Base-by-base conservation (phyloP, 257 asterid species). In the Solanum ossicruentum region DNA sequence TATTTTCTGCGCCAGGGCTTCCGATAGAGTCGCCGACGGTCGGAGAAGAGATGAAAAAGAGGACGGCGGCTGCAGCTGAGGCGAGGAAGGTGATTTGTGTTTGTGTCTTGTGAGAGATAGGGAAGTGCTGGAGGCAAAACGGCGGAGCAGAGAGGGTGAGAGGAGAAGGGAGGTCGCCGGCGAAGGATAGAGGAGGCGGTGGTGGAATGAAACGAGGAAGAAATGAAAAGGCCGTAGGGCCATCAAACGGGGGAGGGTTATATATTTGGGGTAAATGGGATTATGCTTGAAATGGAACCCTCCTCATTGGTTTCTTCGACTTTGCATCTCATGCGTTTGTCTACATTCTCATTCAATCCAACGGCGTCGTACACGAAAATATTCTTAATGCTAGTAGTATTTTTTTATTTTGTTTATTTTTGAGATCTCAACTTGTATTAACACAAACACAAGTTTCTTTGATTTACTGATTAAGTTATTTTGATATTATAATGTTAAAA, bases 1-100 rank as follows among this genome's bases (percentile, higher is more conserved):
- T 32, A 95, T 93, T 93, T 93, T 95, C 90, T 95, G 98, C 49
- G 98, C 89, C 98, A 95, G 93, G 83, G 92, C 88, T 16, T 91
- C 95, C 56, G 92, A 54, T 57, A 80, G 45, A 18, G 88, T 43
- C 18, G 82, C 82, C 57, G 91, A 49, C 83, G 88, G 87, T 73
- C 58, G 88, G 84, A 78, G 89, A 87, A 84, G 41, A 65, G 81
- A 67, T 77, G 92, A 79, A 39, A 93, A 43, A 36, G 75, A 83
- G 73, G 87, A 82, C 49, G 80, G 87, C 83, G 84, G 84, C 26
- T 32, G 36, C 36, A 32, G 36, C 36, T 32, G 36, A 32, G 88
- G 65, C 3, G 45, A 56, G 47, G 83, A 67, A 57, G 86, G 60
- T 83, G 86, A 70, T 80, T 70, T 87, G 80, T 55, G 75, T 36